These are phyloP conservation scores for Eucalyptus shirleyi DNA, from an alignment of 345 rosid species.

Conservation along the genomic window DNA sequence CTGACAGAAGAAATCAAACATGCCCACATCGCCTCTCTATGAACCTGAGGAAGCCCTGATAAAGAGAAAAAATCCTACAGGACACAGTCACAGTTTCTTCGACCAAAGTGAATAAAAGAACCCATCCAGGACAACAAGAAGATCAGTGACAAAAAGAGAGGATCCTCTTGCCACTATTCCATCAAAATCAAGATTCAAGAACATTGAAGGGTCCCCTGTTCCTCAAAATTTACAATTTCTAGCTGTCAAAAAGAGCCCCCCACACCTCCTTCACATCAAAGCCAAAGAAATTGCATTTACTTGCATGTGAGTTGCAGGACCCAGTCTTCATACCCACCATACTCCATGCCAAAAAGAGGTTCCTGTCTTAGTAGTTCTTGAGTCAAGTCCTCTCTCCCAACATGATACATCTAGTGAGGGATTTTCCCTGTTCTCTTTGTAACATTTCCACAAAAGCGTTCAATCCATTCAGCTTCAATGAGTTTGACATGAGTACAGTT, in stretches of 20 bases:
- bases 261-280: neutral
- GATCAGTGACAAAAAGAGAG: neutral
- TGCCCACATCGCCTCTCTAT: neutral
- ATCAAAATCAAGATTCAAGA: slow-evolving; percentile 10
- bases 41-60: neutral
- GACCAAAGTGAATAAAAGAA: neutral
- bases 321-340: neutral
- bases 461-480: neutral
- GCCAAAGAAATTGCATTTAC: neutral
- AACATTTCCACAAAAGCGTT: neutral
- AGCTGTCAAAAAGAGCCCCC: slow-evolving; percentile 2
- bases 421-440: neutral
- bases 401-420: neutral
- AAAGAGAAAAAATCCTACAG: neutral
- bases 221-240: slow-evolving; percentile 7
- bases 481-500: neutral
- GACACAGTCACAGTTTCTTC: neutral
- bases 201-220: slow-evolving; percentile 6
- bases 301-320: slow-evolving; percentile 8
- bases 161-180: neutral
- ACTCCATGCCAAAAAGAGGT: neutral
- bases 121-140: neutral
- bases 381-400: neutral
- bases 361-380: neutral
- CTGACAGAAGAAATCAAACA: neutral